Percentiles rank a stretch among this genome's conserved stretches.
Conservation (phyloP, 345 rosid species). For the Cardamine resedifolia region DNA sequence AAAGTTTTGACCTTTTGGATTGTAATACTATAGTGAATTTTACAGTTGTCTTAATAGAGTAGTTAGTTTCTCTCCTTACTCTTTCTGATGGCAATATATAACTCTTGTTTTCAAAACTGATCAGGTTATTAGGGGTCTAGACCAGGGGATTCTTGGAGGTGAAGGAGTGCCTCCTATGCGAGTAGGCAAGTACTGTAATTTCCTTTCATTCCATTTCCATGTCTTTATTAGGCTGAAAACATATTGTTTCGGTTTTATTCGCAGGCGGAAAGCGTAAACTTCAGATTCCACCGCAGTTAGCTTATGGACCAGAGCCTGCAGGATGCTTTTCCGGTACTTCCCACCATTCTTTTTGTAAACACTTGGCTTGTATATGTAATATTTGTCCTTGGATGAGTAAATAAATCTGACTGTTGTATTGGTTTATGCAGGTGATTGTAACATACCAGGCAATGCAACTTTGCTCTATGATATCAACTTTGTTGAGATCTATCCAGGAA, state of each 20-base stretch:
- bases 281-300: slow-evolving; percentile 81
- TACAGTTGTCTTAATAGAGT: not conserved
- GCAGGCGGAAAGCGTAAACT: slow-evolving; percentile 88
- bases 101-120: not conserved
- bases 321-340: slow-evolving; percentile 87
- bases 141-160: slow-evolving; percentile 90
- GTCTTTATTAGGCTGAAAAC: not conserved
- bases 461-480: slow-evolving; percentile 81
- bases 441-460: slow-evolving; percentile 93
- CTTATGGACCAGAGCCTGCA: slow-evolving; percentile 97
- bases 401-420: not conserved
- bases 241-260: slow-evolving; percentile 4
- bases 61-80: not conserved
- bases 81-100: not conserved
- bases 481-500: slow-evolving; percentile 70
- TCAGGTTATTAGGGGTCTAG: slow-evolving; percentile 85
- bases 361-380: not conserved
- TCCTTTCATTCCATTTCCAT: not conserved
- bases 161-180: slow-evolving; percentile 93
- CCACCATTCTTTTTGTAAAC: not conserved
- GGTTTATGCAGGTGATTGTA: slow-evolving; percentile 73
- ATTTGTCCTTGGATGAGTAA: not conserved
- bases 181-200: slow-evolving; percentile 51
- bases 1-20: not conserved
- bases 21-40: not conserved